These are phyloP conservation scores for Heterobasidion parviporum DNA, from an alignment of 1,284 basidiomycete genomes.

Conservation along the genomic window DNA sequence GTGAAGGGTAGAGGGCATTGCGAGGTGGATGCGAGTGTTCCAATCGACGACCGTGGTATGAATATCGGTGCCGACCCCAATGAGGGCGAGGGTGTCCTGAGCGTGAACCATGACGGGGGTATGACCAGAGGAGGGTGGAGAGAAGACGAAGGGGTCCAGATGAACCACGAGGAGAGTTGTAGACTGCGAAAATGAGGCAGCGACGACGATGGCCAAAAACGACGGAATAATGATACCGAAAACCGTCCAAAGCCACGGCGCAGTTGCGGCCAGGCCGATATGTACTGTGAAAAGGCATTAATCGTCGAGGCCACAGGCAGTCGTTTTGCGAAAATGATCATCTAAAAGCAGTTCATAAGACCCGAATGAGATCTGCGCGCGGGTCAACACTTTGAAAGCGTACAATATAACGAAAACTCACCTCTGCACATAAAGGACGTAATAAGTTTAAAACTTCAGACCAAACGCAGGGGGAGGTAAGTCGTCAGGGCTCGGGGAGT, in stretches of 20 bases:
- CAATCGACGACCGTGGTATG: constrained; percentile 33
- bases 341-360: constrained; percentile 20
- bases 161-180: constrained; percentile 13
- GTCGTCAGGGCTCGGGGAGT: constrained; percentile 72
- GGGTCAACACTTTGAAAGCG: constrained; percentile 4
- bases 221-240: constrained; percentile 41
- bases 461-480: constrained; percentile 58
- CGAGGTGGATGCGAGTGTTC: constrained; percentile 8
- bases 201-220: constrained; percentile 22
- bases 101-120: constrained; percentile 28
- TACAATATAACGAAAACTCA: constrained; percentile 9
- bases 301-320: constrained; percentile 20
- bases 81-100: constrained; percentile 29
- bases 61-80: constrained; percentile 32
- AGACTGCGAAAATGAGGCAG: constrained; percentile 12
- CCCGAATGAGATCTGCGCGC: constrained; percentile 27
- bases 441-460: constrained; percentile 17
- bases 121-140: constrained; percentile 11
- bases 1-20: not conserved
- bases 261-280: constrained; percentile 9
- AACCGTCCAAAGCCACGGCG: constrained; percentile 15
- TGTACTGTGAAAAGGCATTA: constrained; percentile 17
- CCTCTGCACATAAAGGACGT: constrained; percentile 31
- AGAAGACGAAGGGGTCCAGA: constrained; percentile 18
- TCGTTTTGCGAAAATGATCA: constrained; percentile 17